Percentiles rank a stretch among this genome's conserved stretches.
phyloP scores from a whole-genome alignment of 495 filamentous ascomycete species.

The Trichoderma reesei region DNA sequence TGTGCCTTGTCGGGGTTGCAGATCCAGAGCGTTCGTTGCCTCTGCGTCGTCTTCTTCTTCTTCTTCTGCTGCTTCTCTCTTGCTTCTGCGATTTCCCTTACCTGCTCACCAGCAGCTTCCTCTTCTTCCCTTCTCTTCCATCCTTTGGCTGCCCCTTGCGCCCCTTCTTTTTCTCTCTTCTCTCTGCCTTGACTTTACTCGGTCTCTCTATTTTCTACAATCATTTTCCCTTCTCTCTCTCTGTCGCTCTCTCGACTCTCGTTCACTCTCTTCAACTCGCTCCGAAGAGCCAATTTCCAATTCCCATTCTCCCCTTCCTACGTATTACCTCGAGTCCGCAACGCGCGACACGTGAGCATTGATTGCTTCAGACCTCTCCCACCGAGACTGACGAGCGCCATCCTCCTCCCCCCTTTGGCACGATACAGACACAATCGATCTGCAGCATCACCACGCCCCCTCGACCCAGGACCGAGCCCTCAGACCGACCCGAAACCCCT shows the following conservation, averaged over 20 bases:
- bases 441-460: conserved; percentile 73
- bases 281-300: too few species aligned
- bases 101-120: conserved; percentile 14
- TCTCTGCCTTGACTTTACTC: background rate
- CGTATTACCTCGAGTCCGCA: background rate
- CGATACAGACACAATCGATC: conserved; percentile 78
- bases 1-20: background rate
- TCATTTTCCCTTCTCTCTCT: background rate
- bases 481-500: conserved; percentile 37
- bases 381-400: background rate
- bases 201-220: background rate
- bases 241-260: background rate
- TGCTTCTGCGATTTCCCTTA: conserved; percentile 8
- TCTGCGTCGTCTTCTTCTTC: background rate
- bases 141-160: conserved; percentile 16
- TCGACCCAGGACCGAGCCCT: conserved; percentile 59
- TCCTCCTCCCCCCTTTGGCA: background rate
- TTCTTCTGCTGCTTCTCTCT: background rate
- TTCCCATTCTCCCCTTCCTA: background rate
- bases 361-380: background rate
- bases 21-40: background rate
- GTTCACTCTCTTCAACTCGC: background rate
- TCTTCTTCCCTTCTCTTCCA: conserved; percentile 7
- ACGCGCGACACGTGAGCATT: conserved; percentile 7
- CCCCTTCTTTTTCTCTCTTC: background rate